These are phyloP conservation scores for Marasmius sp. DNA, from an alignment of 1,284 basidiomycete genomes.

Conservation along the genomic window DNA sequence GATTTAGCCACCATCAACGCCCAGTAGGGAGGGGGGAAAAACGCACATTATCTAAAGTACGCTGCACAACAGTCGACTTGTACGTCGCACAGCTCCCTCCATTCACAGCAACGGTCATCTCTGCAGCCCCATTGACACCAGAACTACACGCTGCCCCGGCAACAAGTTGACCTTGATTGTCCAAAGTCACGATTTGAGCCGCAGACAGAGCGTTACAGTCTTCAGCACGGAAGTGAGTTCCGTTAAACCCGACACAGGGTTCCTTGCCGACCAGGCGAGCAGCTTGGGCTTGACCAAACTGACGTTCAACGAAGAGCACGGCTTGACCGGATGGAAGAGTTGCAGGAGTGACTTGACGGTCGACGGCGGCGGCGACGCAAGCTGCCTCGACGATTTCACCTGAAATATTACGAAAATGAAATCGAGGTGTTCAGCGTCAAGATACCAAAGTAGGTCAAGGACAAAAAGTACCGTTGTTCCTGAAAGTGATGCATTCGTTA, in stretches of 20 bases:
- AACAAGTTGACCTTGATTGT: not conserved
- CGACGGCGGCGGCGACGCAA: not conserved
- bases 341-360: not conserved
- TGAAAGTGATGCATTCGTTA: not conserved
- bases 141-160: too few relatives aligned
- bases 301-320: constrained; percentile 1
- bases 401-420: not conserved
- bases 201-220: not conserved
- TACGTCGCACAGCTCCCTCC: too few relatives aligned
- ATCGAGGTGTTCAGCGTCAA: too few relatives aligned
- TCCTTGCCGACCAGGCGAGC: not conserved
- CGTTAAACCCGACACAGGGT: not conserved
- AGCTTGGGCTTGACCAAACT: not conserved
- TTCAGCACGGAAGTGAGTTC: not conserved
- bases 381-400: not conserved
- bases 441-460: not conserved
- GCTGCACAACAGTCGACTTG: too few relatives aligned
- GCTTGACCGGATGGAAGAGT: not conserved
- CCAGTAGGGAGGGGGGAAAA: too few relatives aligned
- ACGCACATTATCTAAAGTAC: too few relatives aligned
- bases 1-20: too few relatives aligned
- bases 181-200: not conserved
- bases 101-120: too few relatives aligned
- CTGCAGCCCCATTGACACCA: too few relatives aligned
- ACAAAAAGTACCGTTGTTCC: not conserved